These are phyloP conservation scores for Xylaria sp. DNA, from an alignment of 2,329 filamentous ascomycete species.

Conservation along the genomic window DNA sequence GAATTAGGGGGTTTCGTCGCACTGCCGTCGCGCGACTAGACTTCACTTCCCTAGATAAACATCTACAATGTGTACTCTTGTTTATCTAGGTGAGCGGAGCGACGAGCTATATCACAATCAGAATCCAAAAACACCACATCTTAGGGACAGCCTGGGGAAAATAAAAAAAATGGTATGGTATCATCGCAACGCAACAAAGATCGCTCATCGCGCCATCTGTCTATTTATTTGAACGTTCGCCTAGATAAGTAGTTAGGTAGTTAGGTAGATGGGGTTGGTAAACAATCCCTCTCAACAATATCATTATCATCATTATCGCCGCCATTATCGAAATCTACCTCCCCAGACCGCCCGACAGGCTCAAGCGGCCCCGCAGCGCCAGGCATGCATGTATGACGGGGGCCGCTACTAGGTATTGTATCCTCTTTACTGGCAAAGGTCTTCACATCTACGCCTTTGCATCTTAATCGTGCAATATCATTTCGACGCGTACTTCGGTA, in stretches of 20 bases:
- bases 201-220: constrained; percentile 13
- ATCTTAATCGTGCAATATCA: neutral
- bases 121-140: neutral
- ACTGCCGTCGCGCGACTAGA: too few species aligned
- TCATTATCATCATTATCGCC: constrained; percentile 18
- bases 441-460: neutral
- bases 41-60: too few species aligned
- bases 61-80: too few species aligned
- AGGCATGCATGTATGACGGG: constrained; percentile 23
- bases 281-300: constrained; percentile 1
- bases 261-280: too few species aligned
- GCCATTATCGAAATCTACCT: constrained; percentile 12
- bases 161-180: neutral
- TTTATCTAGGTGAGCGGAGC: too few species aligned
- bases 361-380: constrained; percentile 21
- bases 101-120: neutral
- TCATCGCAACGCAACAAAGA: constrained; percentile 5
- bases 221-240: neutral
- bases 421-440: neutral
- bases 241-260: constrained; percentile 1
- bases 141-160: too few species aligned
- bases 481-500: neutral
- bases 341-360: neutral
- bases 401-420: neutral
- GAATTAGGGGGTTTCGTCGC: too few species aligned